A percentile compares a stretch with the other conserved stretches of the same genome.
Conservation (phyloP, 2,329 filamentous ascomycete genomes). For the Fusarium ramigenum region DNA sequence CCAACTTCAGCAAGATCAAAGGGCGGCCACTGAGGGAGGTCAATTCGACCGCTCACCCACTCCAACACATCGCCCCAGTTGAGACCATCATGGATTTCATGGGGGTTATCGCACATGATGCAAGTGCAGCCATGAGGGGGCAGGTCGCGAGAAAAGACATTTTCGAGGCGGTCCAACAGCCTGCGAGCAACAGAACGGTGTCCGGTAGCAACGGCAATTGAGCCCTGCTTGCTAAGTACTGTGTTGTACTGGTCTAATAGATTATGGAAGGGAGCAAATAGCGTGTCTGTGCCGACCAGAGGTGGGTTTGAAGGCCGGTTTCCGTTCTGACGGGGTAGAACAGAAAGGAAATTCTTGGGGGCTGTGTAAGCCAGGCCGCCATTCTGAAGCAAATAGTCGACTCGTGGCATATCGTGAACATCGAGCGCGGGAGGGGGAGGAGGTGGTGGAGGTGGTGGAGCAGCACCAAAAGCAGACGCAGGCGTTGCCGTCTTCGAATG, state of each 20-base stretch:
- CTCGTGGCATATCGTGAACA: slow-evolving; percentile 77
- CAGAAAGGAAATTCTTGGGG: slow-evolving; percentile 77
- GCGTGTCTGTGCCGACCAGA: slow-evolving; percentile 71
- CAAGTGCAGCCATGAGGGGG: slow-evolving; percentile 87
- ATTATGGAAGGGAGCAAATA: slow-evolving; percentile 85
- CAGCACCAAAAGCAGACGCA: slow-evolving; percentile 46
- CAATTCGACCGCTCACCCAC: slow-evolving; percentile 86
- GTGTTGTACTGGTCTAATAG: slow-evolving; percentile 86
- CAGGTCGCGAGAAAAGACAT: slow-evolving; percentile 93
- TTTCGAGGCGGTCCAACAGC: slow-evolving; percentile 88
- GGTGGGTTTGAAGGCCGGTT: slow-evolving; percentile 70
- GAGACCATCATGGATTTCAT: slow-evolving; percentile 74
- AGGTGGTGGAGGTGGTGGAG: slow-evolving; percentile 62
- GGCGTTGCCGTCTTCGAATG: slow-evolving; percentile 54
- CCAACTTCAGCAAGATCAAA: slow-evolving; percentile 76
- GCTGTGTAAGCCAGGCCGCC: slow-evolving; percentile 80
- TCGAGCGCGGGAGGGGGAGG: slow-evolving; percentile 81
- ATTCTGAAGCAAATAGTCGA: slow-evolving; percentile 92
- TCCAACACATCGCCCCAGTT: slow-evolving; percentile 97
- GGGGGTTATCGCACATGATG: slow-evolving; percentile 76
- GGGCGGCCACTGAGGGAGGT: slow-evolving; percentile 88
- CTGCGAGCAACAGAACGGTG: slow-evolving; percentile 94
- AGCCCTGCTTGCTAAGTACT: slow-evolving; percentile 85
- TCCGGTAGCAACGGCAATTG: slow-evolving; percentile 92
- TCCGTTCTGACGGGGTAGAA: slow-evolving; percentile 65